Base-by-base conservation (phyloP, 306 rosid species). In the Dalbergia oliveri region DNA sequence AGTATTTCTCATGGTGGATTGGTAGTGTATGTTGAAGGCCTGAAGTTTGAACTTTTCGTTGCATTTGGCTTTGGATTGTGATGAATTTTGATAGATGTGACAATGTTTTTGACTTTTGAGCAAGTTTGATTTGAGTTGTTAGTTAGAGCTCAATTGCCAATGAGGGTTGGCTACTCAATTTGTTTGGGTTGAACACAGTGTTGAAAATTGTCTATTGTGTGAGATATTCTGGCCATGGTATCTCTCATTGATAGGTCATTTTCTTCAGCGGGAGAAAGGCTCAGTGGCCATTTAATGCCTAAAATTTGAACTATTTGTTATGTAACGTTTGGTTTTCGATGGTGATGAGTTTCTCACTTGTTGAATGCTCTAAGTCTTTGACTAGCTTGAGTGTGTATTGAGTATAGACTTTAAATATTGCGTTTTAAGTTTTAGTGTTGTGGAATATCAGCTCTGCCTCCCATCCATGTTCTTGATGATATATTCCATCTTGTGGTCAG, bases 1-100 rank as follows among this genome's bases (percentile, higher is more conserved):
- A 6, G 5, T 37, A 37, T 37, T 37, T 37, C 6, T 37, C 7
- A 6, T 37, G 41, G 41, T 37, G 7, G 41, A 37, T 6, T 37
- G 41, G 41, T 4, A 37, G 7, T 49, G 54, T 49, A 4, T 53
- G 59, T 16, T 54, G 21, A 73, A 18, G 51, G 9, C 31, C 16
- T 18, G 45, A 41, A 58, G 44, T 73, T 73, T 61, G 69, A 41
- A 47, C 19, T 14, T 0, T 58, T 67, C 26, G 23, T 76, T 61
- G 47, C 41, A 76, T 69, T 50, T 57, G 31, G 9, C 16, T 53
- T 69, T 54, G 31, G 33, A 69, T 31, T 84, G 69, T 41, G 19
- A 23, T 47, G 66, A 66, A 49, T 66, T 57, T 77, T 69, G 37
- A 23, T 21, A 11, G 6, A 19, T 44, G 19, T 51, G 14, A 3